Percentiles rank a stretch among this genome's conserved stretches.
Evolutionary conservation across 208 protist genomes (phyloP).

Genomic region (Wallacemonas sp.): DNA sequence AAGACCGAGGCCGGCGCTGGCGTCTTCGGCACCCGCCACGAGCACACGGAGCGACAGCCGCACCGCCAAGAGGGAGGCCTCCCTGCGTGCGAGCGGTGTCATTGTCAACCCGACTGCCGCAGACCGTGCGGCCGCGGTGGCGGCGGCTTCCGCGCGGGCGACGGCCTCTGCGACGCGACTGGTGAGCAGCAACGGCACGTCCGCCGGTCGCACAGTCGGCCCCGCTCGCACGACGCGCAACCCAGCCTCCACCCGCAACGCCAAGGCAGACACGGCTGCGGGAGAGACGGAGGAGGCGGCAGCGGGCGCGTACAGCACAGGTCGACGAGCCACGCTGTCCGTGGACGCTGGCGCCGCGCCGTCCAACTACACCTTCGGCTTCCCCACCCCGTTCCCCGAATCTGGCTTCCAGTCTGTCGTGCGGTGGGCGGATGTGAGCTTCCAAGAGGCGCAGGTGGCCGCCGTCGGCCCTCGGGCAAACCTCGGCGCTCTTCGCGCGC

Average conservation of each 20-base stretch:
- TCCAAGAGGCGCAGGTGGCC: slow-evolving; percentile 62
- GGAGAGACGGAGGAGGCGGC: background rate
- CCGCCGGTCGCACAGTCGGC: too few relatives aligned
- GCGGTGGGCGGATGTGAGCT: slow-evolving; percentile 73
- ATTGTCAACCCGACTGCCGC: background rate
- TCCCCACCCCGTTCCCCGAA: slow-evolving; percentile 55
- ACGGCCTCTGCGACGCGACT: background rate
- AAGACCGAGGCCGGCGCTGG: too few relatives aligned
- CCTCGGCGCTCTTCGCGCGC: slow-evolving; percentile 15
- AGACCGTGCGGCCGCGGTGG: background rate
- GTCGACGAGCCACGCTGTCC: background rate
- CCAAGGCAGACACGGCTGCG: too few relatives aligned
- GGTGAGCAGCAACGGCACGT: background rate
- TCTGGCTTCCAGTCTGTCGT: slow-evolving; percentile 64
- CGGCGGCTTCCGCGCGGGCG: background rate
- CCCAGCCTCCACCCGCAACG: too few relatives aligned
- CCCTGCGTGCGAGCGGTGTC: background rate
- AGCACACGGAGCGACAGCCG: background rate
- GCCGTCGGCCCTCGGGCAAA: slow-evolving; percentile 49
- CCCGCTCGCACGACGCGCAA: too few relatives aligned
- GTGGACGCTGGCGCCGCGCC: background rate
- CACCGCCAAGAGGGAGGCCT: background rate
- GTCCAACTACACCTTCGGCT: slow-evolving; percentile 36
- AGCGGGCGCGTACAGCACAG: background rate
- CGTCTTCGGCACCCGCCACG: too few relatives aligned